A percentile compares a stretch with the other conserved stretches of the same genome.
phyloP scores from a whole-genome alignment of 2,329 filamentous ascomycete genomes.

The Botrytis byssoidea region DNA sequence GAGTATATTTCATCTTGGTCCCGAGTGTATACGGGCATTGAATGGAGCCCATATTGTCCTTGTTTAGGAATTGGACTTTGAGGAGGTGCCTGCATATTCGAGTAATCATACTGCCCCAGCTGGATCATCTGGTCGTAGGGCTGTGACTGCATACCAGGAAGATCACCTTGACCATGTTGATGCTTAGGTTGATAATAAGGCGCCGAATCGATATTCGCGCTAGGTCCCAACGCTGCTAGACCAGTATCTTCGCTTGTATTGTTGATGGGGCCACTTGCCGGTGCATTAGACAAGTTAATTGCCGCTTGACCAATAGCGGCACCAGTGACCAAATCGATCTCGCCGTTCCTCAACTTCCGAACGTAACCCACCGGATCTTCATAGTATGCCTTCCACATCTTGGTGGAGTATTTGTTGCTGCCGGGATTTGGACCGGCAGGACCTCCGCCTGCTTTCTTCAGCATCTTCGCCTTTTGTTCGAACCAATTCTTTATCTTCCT shows the following conservation, averaged over 20 bases:
- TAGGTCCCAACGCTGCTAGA: neutral
- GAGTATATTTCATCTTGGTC: neutral
- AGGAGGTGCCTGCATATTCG: neutral
- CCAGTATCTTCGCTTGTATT: neutral
- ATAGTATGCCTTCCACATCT: constrained; percentile 1
- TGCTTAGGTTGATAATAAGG: neutral
- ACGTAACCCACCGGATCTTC: neutral
- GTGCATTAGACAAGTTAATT: neutral
- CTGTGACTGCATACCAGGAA: neutral
- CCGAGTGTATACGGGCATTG: neutral
- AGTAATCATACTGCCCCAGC: neutral
- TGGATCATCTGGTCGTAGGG: neutral
- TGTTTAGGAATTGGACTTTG: neutral
- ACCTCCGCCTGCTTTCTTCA: neutral
- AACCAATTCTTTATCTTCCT: constrained; percentile 2
- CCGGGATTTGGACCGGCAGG: neutral
- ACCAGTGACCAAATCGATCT: neutral
- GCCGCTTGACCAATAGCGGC: neutral
- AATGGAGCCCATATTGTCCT: neutral
- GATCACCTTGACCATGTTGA: neutral
- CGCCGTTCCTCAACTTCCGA: neutral
- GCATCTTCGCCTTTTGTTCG: neutral
- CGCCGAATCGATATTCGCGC: neutral
- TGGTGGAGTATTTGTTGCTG: neutral
- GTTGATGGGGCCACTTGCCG: neutral